These are phyloP conservation scores for Ophiocytium majus DNA, from an alignment of 352 stramenopile genomes.

Conservation along the genomic window DNA sequence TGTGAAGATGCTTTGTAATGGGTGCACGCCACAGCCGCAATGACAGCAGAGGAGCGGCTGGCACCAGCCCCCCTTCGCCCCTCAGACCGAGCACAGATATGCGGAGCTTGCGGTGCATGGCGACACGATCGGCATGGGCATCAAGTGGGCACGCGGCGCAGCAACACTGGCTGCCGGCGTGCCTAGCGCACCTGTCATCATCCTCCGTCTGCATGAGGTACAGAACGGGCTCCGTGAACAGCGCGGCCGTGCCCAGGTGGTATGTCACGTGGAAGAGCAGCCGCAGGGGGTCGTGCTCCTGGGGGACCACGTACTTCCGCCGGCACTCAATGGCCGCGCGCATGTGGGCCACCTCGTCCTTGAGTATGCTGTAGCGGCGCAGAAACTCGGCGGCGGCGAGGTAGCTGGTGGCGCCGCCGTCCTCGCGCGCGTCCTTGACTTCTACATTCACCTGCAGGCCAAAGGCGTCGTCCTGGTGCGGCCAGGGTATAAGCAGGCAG, in stretches of 20 bases:
- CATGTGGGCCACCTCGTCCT: slow-evolving; percentile 60
- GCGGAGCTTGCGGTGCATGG: not conserved
- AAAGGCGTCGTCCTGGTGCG: slow-evolving; percentile 1
- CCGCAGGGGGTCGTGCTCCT: slow-evolving; percentile 79
- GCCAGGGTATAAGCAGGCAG: too few species aligned
- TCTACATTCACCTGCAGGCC: slow-evolving; percentile 13
- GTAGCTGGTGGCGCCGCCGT: not conserved
- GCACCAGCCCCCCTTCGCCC: not conserved
- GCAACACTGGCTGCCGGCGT: too few species aligned
- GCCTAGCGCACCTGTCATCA: not conserved
- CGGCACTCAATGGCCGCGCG: slow-evolving; percentile 69
- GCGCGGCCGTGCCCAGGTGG: slow-evolving; percentile 77
- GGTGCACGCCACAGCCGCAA: too few species aligned
- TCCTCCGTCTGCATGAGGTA: slow-evolving; percentile 85
- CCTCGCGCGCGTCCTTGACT: not conserved
- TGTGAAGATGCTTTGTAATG: too few species aligned
- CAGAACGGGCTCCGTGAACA: slow-evolving; percentile 84
- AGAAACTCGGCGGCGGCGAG: slow-evolving; percentile 2
- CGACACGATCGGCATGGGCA: too few species aligned
- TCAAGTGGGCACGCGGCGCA: too few species aligned
- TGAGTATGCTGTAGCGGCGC: not conserved
- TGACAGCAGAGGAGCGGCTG: too few species aligned
- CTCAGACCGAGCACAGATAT: not conserved
- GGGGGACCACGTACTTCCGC: slow-evolving; percentile 76
- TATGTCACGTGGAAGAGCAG: slow-evolving; percentile 88